These are phyloP conservation scores for Mycena alexandri DNA, from an alignment of 768 basidiomycete species.

Conservation along the genomic window DNA sequence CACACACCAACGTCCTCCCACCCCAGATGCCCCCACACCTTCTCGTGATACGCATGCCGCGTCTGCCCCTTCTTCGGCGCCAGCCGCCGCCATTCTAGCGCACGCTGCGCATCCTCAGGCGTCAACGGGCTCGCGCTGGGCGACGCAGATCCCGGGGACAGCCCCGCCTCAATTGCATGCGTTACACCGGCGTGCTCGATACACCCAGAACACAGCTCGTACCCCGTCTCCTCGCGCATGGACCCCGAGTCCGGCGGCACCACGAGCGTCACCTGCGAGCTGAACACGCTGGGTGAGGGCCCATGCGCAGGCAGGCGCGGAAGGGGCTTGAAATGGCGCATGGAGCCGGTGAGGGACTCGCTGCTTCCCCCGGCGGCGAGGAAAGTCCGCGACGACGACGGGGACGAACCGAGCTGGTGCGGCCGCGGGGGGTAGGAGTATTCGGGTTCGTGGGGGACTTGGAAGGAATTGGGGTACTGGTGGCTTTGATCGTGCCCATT, in stretches of 20 bases:
- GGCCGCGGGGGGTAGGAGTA: constrained; percentile 37
- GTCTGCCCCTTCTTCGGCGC: constrained; percentile 83
- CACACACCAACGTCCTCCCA: constrained; percentile 92
- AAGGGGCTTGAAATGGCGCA: constrained; percentile 38
- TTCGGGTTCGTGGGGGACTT: constrained; percentile 19
- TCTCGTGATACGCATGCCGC: constrained; percentile 89
- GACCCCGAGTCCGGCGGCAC: constrained; percentile 25
- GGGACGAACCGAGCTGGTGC: constrained; percentile 10
- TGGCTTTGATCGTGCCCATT: constrained; percentile 28
- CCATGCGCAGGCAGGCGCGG: constrained; percentile 30
- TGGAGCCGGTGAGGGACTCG: constrained; percentile 35
- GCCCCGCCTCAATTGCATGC: constrained; percentile 77
- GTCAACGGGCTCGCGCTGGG: constrained; percentile 56
- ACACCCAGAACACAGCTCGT: constrained; percentile 88
- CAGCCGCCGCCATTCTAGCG: constrained; percentile 72
- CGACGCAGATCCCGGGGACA: constrained; percentile 63
- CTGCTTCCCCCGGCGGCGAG: constrained; percentile 29
- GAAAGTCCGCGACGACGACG: constrained; percentile 33
- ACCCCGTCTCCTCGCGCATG: constrained; percentile 59
- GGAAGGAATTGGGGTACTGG: constrained; percentile 6
- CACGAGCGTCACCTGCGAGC: constrained; percentile 35
- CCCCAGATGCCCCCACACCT: constrained; percentile 83
- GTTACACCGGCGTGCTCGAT: constrained; percentile 81
- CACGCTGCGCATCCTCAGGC: constrained; percentile 65
- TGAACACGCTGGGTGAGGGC: constrained; percentile 20